Evolutionary conservation across 2,329 filamentous ascomycete genomes (phyloP), one percentile per base, ranked within the genome.

Genomic region (Paecilomyces fulvus): DNA sequence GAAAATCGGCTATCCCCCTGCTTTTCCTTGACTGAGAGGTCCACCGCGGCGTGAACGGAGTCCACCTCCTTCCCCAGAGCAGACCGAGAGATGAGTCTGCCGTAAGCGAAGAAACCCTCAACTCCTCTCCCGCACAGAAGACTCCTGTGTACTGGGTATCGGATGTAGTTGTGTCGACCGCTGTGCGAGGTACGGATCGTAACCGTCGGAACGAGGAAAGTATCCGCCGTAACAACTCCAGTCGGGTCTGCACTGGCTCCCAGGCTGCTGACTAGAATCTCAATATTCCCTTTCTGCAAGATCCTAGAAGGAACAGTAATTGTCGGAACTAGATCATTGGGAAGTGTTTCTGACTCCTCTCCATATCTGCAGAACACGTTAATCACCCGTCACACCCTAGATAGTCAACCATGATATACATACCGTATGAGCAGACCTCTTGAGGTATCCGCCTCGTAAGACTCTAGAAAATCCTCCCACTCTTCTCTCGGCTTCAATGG

Each of bases 91-190:
- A 72, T 60, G 49, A 73, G 57, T 12, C 63, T 64, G 49, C 68
- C 66, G 48, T 71, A 74, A 12, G 70, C 63, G 31, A 75, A 64
- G 0, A 87, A 83, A 7, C 88, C 90, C 54, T 82, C 75, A 2
- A 95, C 74, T 0, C 90, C 91, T 52, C 89, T 81, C 0, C 84
- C 85, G 8, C 95, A 81, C 9, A 96, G 65, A 14, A 96, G 73
- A 0, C 87, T 84, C 67, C 86, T 89, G 68, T 97, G 92, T 1
- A 96, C 90, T 0, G 92, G 92, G 49, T 90, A 90, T 6, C 85
- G 83, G 48, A 94, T 79, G 14, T 85, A 81, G 11, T 85, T 84
- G 56, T 84, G 80, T 59, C 84, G 79, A 8, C 85, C 85, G 14
- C 82, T 83, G 58, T 79, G 80, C 12, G 87, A 85, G 5, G 78